These are phyloP conservation scores for Panicum miliaceum DNA, from an alignment of 176 grass and related monocot species.

Conservation along the genomic window DNA sequence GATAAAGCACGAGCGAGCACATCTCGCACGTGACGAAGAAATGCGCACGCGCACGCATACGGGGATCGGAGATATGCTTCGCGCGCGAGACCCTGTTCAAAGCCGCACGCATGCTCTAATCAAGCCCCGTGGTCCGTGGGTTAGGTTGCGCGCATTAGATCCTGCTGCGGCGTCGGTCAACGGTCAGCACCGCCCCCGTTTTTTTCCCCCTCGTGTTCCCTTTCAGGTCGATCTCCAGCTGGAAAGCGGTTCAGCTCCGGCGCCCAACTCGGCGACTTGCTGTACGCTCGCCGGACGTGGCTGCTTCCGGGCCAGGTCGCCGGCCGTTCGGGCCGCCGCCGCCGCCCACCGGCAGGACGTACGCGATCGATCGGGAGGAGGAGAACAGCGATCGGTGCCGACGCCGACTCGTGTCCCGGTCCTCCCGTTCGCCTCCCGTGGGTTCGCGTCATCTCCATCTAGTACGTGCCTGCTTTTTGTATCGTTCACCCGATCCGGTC, in stretches of 20 bases:
- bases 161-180: constrained; percentile 10
- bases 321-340: not conserved
- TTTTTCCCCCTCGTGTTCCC: not conserved
- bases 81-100: not conserved
- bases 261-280: constrained; percentile 1
- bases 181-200: not conserved
- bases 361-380: no score
- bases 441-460: not conserved
- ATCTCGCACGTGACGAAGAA: constrained; percentile 34
- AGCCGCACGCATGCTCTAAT: not conserved
- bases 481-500: not conserved
- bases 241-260: not conserved
- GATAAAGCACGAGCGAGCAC: not conserved
- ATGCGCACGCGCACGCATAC: not conserved
- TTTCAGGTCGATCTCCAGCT: not conserved
- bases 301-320: not conserved
- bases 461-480: not conserved
- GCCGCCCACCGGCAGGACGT: not conserved
- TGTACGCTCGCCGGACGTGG: not conserved
- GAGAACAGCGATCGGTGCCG: not conserved
- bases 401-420: not conserved
- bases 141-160: constrained; percentile 5
- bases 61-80: not conserved
- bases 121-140: not conserved
- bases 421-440: not conserved